phyloP scores from a whole-genome alignment of 768 basidiomycete species.

The Omphalotus guepiniiformis region DNA sequence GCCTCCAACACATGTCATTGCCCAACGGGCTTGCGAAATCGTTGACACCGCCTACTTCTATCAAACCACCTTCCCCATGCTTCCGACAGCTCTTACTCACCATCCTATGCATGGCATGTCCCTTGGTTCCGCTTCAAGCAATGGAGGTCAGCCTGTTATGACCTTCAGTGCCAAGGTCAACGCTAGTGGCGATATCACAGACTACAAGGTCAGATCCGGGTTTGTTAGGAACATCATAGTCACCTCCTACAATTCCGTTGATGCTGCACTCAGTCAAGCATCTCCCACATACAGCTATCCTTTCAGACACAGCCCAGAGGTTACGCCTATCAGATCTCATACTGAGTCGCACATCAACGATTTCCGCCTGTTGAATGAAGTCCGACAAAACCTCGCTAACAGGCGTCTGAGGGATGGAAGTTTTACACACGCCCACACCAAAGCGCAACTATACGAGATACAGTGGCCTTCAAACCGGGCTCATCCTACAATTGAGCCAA shows the following conservation, averaged over 20 bases:
- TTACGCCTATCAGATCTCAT: slow-evolving; percentile 4
- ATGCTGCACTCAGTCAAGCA: slow-evolving; percentile 39
- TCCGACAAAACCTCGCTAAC: slow-evolving; percentile 12
- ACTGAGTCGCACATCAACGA: slow-evolving; percentile 16
- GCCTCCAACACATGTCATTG: slow-evolving; percentile 62
- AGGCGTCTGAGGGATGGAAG: slow-evolving; percentile 19
- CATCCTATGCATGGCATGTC: slow-evolving; percentile 37
- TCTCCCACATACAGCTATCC: slow-evolving; percentile 28
- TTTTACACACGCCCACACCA: slow-evolving; percentile 20
- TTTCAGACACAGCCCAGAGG: slow-evolving; percentile 31
- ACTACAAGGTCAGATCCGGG: slow-evolving; percentile 67
- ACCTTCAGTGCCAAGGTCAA: slow-evolving; percentile 79
- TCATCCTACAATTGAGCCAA: slow-evolving; percentile 26
- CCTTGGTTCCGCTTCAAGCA: slow-evolving; percentile 23
- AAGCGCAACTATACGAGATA: slow-evolving; percentile 22
- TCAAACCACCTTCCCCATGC: slow-evolving; percentile 63
- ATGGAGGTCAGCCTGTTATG: slow-evolving; percentile 53
- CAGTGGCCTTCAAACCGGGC: slow-evolving; percentile 17
- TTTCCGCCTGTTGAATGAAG: slow-evolving; percentile 23
- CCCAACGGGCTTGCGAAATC: slow-evolving; percentile 50
- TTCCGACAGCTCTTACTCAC: slow-evolving; percentile 59
- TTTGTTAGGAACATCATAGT: slow-evolving; percentile 64
- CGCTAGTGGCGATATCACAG: slow-evolving; percentile 56
- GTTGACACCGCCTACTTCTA: slow-evolving; percentile 59
- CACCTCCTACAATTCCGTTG: slow-evolving; percentile 66